phyloP scores from a whole-genome alignment of 441 rosid genomes.

The Adansonia gregorii region DNA sequence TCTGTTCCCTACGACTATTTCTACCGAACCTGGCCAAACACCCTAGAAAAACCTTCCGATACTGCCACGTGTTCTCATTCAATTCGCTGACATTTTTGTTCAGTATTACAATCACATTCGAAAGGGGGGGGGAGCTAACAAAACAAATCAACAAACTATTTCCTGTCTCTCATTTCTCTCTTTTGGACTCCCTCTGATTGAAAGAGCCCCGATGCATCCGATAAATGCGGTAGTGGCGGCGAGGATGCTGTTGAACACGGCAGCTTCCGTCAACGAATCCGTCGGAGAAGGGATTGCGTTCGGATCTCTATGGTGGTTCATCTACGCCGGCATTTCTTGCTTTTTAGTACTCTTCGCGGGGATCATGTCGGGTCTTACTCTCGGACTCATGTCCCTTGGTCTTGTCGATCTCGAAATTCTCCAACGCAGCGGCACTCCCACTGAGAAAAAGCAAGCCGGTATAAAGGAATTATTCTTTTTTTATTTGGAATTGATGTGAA shows the following conservation, averaged over 20 bases:
- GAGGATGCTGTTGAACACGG: background rate
- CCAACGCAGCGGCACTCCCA: conserved; percentile 76
- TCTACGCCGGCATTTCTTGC: conserved; percentile 66
- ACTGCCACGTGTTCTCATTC: background rate
- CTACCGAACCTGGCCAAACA: background rate
- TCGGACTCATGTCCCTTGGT: conserved; percentile 88
- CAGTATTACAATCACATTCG: background rate
- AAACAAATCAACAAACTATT: background rate
- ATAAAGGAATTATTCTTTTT: background rate
- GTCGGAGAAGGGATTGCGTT: conserved; percentile 42
- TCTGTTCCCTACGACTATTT: background rate
- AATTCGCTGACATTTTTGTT: background rate
- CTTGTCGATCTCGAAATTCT: conserved; percentile 92
- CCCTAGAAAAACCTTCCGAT: background rate
- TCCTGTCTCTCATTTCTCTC: background rate
- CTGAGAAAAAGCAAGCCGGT: conserved; percentile 92
- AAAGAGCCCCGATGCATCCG: conserved; percentile 49
- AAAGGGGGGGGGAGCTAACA: too few relatives aligned
- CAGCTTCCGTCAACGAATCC: conserved; percentile 32
- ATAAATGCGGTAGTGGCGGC: conserved; percentile 51
- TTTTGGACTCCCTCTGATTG: background rate
- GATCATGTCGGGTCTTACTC: conserved; percentile 86
- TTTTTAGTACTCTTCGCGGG: conserved; percentile 67
- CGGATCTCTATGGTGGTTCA: conserved; percentile 59
- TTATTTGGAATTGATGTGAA: background rate